A percentile compares a stretch with the other conserved stretches of the same genome.
Evolutionary conservation across 2,329 filamentous ascomycete genomes (phyloP).

Genomic region (Elsinoe necatrix): DNA sequence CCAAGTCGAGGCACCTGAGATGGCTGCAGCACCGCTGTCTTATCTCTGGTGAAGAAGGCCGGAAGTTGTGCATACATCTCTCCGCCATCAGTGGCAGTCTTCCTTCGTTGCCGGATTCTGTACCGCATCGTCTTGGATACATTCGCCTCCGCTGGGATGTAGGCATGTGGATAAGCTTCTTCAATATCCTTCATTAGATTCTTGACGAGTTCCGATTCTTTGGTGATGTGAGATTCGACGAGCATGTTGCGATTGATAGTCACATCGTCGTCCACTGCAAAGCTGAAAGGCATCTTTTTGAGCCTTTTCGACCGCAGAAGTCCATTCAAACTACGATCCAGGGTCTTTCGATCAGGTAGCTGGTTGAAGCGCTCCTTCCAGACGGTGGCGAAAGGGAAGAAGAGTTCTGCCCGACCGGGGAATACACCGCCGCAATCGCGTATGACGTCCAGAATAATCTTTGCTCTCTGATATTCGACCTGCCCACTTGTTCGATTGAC

Average conservation of each 20-base stretch:
- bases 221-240: slow-evolving; percentile 38
- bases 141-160: slow-evolving; percentile 31
- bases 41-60: slow-evolving; percentile 23
- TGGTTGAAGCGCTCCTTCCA: slow-evolving; percentile 42
- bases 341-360: slow-evolving; percentile 45
- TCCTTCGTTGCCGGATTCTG: not conserved
- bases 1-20: slow-evolving; percentile 12
- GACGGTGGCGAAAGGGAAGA: slow-evolving; percentile 44
- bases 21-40: not conserved
- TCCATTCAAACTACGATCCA: slow-evolving; percentile 42
- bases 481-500: slow-evolving; percentile 33
- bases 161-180: slow-evolving; percentile 34
- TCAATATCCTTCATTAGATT: slow-evolving; percentile 40
- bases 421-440: slow-evolving; percentile 47
- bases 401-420: slow-evolving; percentile 47
- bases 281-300: slow-evolving; percentile 45
- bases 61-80: not conserved
- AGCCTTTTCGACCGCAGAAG: slow-evolving; percentile 45
- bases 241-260: slow-evolving; percentile 45
- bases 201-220: slow-evolving; percentile 39
- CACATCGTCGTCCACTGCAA: slow-evolving; percentile 39
- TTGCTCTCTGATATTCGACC: slow-evolving; percentile 37
- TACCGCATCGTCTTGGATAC: not conserved
- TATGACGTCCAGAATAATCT: slow-evolving; percentile 48
- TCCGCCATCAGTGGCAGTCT: not conserved